Evolutionary conservation across 352 stramenopile genomes (phyloP), one percentile per base, ranked within the genome.

Genomic region (Globisporangium sylvaticum): DNA sequence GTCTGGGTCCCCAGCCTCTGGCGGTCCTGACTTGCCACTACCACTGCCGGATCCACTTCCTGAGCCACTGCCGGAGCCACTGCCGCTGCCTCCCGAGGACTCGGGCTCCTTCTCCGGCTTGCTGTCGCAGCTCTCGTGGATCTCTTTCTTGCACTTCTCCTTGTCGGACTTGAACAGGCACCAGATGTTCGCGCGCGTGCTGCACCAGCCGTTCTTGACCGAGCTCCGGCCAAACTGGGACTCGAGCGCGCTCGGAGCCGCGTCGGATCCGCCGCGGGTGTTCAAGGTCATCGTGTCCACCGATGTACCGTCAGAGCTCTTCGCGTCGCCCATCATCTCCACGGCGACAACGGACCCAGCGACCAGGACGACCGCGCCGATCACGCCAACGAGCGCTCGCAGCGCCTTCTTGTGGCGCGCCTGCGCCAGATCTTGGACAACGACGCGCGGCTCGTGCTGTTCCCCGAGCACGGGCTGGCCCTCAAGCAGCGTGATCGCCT

Each of bases 121-220:
- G 12, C 25, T 25, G 44, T 58, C 63, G 22, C 63, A 68, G 53
- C 15, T 31, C 25, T 63, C 32, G 32, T 72, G 53, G 56, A 77
- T 60, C n/a, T 78, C 62, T 48, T 76, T 54, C 53, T 74, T 71
- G 56, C 74, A 80, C 48, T 65, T 62, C 9, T 70, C 68, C 29
- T 65, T 71, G 58, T 81, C 64, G 5, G 55, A 65, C 27, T 67
- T 77, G 56, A 78, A 77, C 20, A 77, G 12, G 46, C 74, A 80
- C 20, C 57, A 62, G 4, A 62, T 31, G 10, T 50, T 42, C 1
- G 74, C 74, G 8, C 64, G 65, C n/a, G 69, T 29, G 18, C 62
- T 68, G 50, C 74, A 80, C 65, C 68, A 78, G 39, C 66, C 66
- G 7, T 66, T 62, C 4, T 62, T 64, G 37, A 75, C 48, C 9